phyloP scores from a whole-genome alignment of 2,329 filamentous ascomycete genomes.

The Graphilbum sp. region DNA sequence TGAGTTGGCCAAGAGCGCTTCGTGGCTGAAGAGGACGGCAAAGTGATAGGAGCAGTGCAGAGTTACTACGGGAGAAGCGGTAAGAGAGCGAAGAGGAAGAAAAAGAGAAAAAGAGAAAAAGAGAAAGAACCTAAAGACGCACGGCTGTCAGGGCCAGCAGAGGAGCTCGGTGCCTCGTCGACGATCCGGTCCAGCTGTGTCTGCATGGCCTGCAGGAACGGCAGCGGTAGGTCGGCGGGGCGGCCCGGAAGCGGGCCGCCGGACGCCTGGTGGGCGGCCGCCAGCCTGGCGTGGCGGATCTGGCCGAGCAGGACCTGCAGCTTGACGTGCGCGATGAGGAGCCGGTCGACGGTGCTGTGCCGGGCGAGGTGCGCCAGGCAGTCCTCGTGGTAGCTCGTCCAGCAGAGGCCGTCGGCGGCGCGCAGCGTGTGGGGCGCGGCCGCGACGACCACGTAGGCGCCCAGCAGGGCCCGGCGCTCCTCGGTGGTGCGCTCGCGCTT shows the following conservation, averaged over 20 bases:
- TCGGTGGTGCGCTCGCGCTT: slow-evolving; percentile 25
- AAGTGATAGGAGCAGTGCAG: slow-evolving; percentile 5
- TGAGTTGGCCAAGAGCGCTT: slow-evolving; percentile 1
- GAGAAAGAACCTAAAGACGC: neutral
- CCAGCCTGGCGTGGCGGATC: slow-evolving; percentile 6
- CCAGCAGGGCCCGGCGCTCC: slow-evolving; percentile 29
- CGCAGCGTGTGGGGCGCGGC: slow-evolving; percentile 18
- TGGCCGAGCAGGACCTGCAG: slow-evolving; percentile 23
- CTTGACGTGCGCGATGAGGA: slow-evolving; percentile 25
- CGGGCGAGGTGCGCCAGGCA: slow-evolving; percentile 29
- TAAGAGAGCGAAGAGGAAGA: too few relatives aligned
- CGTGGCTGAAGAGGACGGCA: slow-evolving; percentile 5
- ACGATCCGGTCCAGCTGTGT: slow-evolving; percentile 2
- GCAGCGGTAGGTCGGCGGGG: neutral
- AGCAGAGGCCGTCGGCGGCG: slow-evolving; percentile 33
- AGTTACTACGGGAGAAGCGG: neutral
- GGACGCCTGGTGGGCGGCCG: neutral
- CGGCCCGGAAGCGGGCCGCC: neutral
- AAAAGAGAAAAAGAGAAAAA: too few relatives aligned
- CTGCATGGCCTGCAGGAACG: slow-evolving; percentile 2
- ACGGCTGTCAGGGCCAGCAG: neutral
- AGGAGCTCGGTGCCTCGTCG: neutral
- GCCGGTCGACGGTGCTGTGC: slow-evolving; percentile 30
- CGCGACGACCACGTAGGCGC: slow-evolving; percentile 24
- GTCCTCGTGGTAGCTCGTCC: slow-evolving; percentile 43